Evolutionary conservation across 1,284 basidiomycete species (phyloP), one percentile per base, ranked within the genome.

Genomic region (Heterobasidion parviporum): DNA sequence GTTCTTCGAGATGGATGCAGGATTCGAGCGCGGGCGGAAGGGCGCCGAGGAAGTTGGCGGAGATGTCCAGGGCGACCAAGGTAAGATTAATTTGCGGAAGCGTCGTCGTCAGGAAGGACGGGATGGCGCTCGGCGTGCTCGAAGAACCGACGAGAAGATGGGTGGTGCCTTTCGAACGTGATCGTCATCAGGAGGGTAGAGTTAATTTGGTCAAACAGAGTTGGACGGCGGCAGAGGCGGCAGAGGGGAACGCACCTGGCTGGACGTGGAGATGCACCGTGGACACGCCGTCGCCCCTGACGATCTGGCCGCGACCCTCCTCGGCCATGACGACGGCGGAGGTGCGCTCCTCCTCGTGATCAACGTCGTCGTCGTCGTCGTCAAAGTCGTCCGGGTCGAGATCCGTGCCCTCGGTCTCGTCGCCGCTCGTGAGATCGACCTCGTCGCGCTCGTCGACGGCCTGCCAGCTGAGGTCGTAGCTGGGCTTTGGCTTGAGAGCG

Each of bases 61-160:
- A 94, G 49, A 98, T 87, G 70, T 98, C 94, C 47, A 97, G 80
- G 8, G 91, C 92, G 59, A 96, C 82, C 44, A 97, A 80, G 26
- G 89, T 87, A 46, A 78, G 74, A 53, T 79, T 77, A 56, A 94
- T 89, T 56, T 81, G 79, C 34, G 89, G 87, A 12, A 96, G 72
- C 6, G 78, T 75, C 51, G 68, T 74, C 26, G 84, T 79, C 49
- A 97, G 78, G 65, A 94, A 89, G 8, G 79, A 64, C 15, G 90
- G 84, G 52, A 96, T 79, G 44, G 82, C 78, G 59, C 87, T 87
- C 14, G 91, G 88, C 1, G 89, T 88, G 47, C 75, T 79, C 6
- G 87, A 89, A 15, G 84, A 83, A 16, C 88, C 82, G 53, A 97
- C 81, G 49, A 96, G 77, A 52, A 97, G 78, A 74, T 97, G 94